These are phyloP conservation scores for Orbilia blumenaviensis DNA, from an alignment of 2,329 filamentous ascomycete genomes.

Conservation along the genomic window DNA sequence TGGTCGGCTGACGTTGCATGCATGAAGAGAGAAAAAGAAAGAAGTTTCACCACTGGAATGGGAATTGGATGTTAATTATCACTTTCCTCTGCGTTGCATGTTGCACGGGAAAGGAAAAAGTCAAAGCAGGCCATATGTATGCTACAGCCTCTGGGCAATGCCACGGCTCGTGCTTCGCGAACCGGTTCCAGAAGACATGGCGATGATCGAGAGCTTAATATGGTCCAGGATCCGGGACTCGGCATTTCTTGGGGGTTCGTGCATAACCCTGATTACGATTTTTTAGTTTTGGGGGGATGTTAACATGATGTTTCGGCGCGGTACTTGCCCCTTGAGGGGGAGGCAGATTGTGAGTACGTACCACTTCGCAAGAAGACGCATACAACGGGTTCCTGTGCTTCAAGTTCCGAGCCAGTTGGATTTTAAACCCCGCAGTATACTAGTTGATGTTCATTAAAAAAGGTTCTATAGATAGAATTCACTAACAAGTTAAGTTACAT, in stretches of 20 bases:
- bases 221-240: background rate
- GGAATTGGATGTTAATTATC: constrained; percentile 11
- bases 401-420: background rate
- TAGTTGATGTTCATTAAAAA: background rate
- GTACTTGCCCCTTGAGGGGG: constrained; percentile 15
- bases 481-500: background rate
- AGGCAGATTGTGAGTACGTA: background rate
- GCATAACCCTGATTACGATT: constrained; percentile 1
- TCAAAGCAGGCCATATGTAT: background rate
- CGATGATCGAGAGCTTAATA: background rate
- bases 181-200: constrained; percentile 3
- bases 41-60: constrained; percentile 23
- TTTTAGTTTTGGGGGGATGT: background rate
- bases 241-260: constrained; percentile 7
- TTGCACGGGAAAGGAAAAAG: constrained; percentile 35
- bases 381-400: background rate
- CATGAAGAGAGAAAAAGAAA: background rate
- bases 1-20: constrained; percentile 49
- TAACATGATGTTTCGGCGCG: background rate
- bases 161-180: constrained; percentile 6
- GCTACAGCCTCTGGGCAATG: background rate
- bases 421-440: constrained; percentile 1
- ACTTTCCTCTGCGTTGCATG: constrained; percentile 29
- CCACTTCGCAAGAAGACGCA: background rate
- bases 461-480: constrained; percentile 4